A percentile compares a stretch with the other conserved stretches of the same genome.
Conservation (phyloP, 768 basidiomycete genomes). For the Roridomyces roridus region DNA sequence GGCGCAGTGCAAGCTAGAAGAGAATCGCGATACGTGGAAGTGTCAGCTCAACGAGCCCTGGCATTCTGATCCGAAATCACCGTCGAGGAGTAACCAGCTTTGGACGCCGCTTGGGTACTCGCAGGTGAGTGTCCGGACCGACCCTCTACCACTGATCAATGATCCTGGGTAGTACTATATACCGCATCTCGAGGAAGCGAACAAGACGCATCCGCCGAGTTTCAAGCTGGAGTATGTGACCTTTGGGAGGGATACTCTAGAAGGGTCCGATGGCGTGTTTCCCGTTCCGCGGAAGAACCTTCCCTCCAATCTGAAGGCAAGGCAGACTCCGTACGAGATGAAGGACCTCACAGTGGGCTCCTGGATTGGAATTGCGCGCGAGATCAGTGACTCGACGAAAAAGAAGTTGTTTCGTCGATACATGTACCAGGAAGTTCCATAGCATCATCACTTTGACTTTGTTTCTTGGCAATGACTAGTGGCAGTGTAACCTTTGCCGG, state of each 20-base stretch:
- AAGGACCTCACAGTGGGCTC: conserved; percentile 78
- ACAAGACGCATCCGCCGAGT: conserved; percentile 55
- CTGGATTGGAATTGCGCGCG: conserved; percentile 72
- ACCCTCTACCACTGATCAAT: conserved; percentile 13
- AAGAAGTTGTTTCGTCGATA: conserved; percentile 63
- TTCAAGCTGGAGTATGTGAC: conserved; percentile 86
- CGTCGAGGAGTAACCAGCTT: conserved; percentile 71
- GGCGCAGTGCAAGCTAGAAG: conserved; percentile 52
- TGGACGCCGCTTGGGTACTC: conserved; percentile 85
- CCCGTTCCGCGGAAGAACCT: conserved; percentile 64
- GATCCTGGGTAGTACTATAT: conserved; percentile 64
- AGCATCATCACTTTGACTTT: conserved; percentile 36
- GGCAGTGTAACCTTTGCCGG: too few species aligned
- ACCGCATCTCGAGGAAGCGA: conserved; percentile 56
- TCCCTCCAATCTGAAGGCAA: conserved; percentile 52
- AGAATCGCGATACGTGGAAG: conserved; percentile 65
- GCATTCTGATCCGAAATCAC: conserved; percentile 68
- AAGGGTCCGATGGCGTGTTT: conserved; percentile 37
- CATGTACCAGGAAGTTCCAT: too few species aligned
- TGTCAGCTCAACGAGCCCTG: conserved; percentile 65
- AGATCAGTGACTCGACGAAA: conserved; percentile 59
- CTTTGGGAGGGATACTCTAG: conserved; percentile 46
- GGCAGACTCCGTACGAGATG: conserved; percentile 75
- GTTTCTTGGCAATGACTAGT: too few species aligned
- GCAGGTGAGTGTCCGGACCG: conserved; percentile 59